These are phyloP conservation scores for Quercus engelmannii DNA, from an alignment of 306 rosid species.

Conservation along the genomic window DNA sequence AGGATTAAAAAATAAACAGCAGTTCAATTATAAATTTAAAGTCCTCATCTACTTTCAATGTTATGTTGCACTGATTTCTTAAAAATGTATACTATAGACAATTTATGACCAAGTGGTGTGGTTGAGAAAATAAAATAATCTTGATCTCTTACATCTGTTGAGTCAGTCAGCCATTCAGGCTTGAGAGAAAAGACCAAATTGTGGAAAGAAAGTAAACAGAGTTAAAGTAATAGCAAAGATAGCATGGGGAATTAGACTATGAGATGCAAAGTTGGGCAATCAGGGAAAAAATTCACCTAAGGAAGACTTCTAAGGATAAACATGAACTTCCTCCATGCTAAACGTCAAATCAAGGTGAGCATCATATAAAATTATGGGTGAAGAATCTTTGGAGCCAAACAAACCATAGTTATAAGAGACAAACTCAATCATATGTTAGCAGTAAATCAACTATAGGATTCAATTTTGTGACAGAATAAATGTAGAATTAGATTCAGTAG, in stretches of 20 bases:
- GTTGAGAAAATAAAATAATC: neutral
- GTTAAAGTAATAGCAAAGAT: neutral
- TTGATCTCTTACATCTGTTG: neutral
- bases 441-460: neutral
- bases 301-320: neutral
- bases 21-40: too few species aligned
- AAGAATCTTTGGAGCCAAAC: neutral
- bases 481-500: slow-evolving; percentile 9
- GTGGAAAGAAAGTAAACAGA: neutral
- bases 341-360: neutral
- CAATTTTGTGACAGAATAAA: slow-evolving; percentile 17
- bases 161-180: neutral
- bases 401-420: neutral
- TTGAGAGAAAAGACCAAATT: neutral
- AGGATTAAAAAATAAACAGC: neutral
- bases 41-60: too few species aligned
- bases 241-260: neutral
- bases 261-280: neutral
- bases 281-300: neutral
- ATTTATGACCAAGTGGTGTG: too few species aligned
- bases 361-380: neutral
- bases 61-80: too few species aligned
- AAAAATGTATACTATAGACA: too few species aligned
- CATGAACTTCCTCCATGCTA: neutral
- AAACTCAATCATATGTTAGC: neutral